Evolutionary conservation across 1,284 basidiomycete species (phyloP).

Genomic region (Fomitopsis schrenkii): DNA sequence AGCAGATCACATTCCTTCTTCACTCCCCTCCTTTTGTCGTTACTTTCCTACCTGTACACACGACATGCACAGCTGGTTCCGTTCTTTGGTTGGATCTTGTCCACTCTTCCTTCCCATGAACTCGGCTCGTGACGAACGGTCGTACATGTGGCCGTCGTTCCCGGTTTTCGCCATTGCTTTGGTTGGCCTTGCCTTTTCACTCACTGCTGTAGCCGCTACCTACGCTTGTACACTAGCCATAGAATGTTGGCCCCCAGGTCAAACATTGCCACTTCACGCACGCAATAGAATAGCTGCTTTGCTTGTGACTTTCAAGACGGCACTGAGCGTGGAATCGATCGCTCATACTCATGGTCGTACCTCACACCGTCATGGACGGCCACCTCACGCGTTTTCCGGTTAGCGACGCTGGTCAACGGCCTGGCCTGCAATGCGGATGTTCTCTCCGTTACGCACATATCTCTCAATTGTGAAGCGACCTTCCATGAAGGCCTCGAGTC

Average conservation of each 20-base stretch:
- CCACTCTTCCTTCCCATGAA: not conserved
- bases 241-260: not conserved
- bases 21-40: slow-evolving; percentile 16
- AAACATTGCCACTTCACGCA: not conserved
- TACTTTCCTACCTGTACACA: slow-evolving; percentile 3
- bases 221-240: slow-evolving; percentile 2
- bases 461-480: not conserved
- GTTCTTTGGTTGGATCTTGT: not conserved
- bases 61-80: slow-evolving; percentile 12
- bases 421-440: not conserved
- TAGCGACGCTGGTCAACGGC: not conserved
- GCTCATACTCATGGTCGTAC: not conserved
- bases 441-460: not conserved
- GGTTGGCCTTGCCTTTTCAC: not conserved
- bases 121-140: not conserved
- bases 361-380: too few species aligned
- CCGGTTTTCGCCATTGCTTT: not conserved
- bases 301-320: not conserved
- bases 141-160: not conserved
- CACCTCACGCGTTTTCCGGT: too few species aligned
- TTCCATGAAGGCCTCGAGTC: not conserved
- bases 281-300: not conserved
- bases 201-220: not conserved
- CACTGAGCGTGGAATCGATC: not conserved
- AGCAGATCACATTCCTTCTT: slow-evolving; percentile 17